These are phyloP conservation scores for Carex kokanica DNA, from an alignment of 176 grass and related monocot genomes.

Conservation along the genomic window DNA sequence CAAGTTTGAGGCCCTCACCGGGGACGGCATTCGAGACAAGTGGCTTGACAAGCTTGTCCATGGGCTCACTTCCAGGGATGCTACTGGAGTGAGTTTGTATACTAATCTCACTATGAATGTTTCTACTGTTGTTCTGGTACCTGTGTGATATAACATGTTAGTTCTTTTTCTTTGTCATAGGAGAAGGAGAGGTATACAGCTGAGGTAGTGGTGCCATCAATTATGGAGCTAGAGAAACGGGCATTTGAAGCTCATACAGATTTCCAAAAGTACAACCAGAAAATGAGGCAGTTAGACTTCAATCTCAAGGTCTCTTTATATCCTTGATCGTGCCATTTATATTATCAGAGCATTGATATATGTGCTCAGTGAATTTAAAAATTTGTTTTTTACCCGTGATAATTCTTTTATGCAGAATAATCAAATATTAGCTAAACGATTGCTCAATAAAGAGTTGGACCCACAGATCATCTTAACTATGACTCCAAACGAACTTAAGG, in stretches of 20 bases:
- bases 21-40: slow-evolving; percentile 57
- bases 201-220: slow-evolving; percentile 65
- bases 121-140: neutral
- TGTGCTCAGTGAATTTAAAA: slow-evolving; percentile 13
- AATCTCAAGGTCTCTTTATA: slow-evolving; percentile 77
- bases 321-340: slow-evolving; percentile 1
- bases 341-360: slow-evolving; percentile 19
- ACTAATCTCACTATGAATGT: slow-evolving; percentile 20
- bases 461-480: slow-evolving; percentile 76
- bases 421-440: slow-evolving; percentile 53
- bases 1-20: slow-evolving; percentile 66
- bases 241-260: slow-evolving; percentile 45
- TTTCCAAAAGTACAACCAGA: slow-evolving; percentile 92
- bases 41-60: slow-evolving; percentile 90
- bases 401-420: slow-evolving; percentile 54
- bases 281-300: slow-evolving; percentile 88
- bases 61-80: slow-evolving; percentile 46
- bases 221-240: slow-evolving; percentile 67
- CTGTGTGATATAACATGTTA: slow-evolving; percentile 9
- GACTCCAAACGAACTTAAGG: slow-evolving; percentile 91
- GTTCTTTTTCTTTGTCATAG: slow-evolving; percentile 33
- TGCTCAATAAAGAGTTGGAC: slow-evolving; percentile 81
- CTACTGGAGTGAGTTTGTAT: slow-evolving; percentile 14
- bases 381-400: slow-evolving; percentile 1
- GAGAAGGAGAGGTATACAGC: slow-evolving; percentile 49